Conservation (phyloP, 108 stramenopile species). For the Nannochloropsis oceanica region DNA sequence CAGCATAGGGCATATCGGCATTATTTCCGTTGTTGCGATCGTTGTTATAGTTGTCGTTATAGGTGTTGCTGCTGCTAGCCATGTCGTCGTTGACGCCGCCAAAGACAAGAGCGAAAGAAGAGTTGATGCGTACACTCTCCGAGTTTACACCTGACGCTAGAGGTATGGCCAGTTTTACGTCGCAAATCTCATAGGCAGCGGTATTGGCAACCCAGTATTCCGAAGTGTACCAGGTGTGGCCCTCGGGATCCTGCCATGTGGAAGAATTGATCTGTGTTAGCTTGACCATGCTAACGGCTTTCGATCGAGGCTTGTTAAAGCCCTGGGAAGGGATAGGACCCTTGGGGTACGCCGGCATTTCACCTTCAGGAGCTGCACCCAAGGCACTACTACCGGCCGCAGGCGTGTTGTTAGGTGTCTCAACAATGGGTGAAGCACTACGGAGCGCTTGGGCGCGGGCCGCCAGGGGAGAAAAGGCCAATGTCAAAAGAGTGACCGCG, state of each 20-base stretch:
- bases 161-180: background rate
- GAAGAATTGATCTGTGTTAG: background rate
- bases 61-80: background rate
- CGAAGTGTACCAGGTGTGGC: background rate
- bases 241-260: background rate
- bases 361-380: too few species aligned
- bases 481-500: too few species aligned
- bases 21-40: background rate
- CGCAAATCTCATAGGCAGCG: background rate
- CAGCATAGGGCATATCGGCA: background rate
- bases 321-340: background rate
- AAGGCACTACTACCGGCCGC: too few species aligned
- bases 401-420: too few species aligned
- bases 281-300: background rate
- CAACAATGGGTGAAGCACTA: too few species aligned
- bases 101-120: background rate
- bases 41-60: background rate
- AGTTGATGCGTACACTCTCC: background rate
- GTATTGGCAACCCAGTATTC: background rate
- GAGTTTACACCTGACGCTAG: background rate
- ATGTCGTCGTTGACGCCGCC: background rate
- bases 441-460: too few species aligned
- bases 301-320: background rate
- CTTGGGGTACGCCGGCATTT: background rate
- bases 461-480: too few species aligned